phyloP scores from a whole-genome alignment of 495 filamentous ascomycete genomes.

The Podospora appendiculata region DNA sequence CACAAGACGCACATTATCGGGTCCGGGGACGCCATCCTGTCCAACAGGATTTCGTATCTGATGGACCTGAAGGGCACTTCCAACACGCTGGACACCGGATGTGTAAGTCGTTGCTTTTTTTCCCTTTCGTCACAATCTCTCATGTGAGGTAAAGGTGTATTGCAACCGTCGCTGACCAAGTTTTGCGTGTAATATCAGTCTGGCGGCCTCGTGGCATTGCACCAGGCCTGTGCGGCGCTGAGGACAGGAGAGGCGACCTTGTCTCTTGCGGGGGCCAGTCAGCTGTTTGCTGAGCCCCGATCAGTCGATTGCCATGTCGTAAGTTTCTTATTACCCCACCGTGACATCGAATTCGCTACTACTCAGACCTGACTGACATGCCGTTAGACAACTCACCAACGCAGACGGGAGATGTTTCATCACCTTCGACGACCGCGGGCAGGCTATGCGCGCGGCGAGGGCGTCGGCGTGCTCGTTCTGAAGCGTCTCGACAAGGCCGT shows the following conservation, averaged over 20 bases:
- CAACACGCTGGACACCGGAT: constrained; percentile 41
- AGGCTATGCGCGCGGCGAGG: constrained; percentile 58
- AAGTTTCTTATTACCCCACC: neutral
- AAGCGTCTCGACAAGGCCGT: constrained; percentile 45
- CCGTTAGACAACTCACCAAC: constrained; percentile 15
- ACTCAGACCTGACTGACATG: neutral
- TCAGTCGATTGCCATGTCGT: constrained; percentile 17
- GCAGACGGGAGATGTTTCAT: constrained; percentile 37
- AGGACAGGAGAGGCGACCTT: constrained; percentile 20
- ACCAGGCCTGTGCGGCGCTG: constrained; percentile 42
- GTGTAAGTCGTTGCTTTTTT: constrained; percentile 25
- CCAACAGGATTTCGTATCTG: constrained; percentile 42
- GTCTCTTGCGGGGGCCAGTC: constrained; percentile 43
- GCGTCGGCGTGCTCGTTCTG: constrained; percentile 42
- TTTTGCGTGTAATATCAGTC: constrained; percentile 10
- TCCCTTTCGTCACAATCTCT: neutral
- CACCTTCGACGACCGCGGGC: constrained; percentile 48
- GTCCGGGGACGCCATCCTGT: constrained; percentile 19
- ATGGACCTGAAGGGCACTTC: constrained; percentile 35
- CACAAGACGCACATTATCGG: constrained; percentile 42
- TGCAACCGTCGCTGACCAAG: constrained; percentile 34
- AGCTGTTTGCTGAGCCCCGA: constrained; percentile 43
- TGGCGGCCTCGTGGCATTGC: constrained; percentile 41
- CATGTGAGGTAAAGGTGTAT: too few relatives aligned
- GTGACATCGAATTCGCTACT: constrained; percentile 2